Conservation (phyloP, 2,329 filamentous ascomycete genomes). For the Trichophaea hybrida region DNA sequence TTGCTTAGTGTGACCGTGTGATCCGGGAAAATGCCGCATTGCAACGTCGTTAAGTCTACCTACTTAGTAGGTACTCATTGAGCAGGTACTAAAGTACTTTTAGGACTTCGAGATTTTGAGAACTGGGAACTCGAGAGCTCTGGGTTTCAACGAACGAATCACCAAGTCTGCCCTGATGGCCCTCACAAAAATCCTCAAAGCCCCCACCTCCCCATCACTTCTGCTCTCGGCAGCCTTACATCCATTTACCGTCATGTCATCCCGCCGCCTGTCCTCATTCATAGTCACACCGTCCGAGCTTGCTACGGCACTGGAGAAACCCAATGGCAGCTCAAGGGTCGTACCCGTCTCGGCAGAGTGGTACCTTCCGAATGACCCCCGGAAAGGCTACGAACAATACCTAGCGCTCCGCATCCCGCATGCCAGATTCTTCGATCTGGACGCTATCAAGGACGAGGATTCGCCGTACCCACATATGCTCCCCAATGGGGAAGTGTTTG, state of each 20-base stretch:
- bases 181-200: background rate
- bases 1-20: too few relatives aligned
- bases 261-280: slow-evolving; percentile 57
- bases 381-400: slow-evolving; percentile 62
- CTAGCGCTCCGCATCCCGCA: slow-evolving; percentile 70
- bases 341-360: slow-evolving; percentile 85
- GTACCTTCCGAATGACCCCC: slow-evolving; percentile 88
- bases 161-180: background rate
- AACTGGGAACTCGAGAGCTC: too few relatives aligned
- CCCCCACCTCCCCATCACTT: background rate
- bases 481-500: slow-evolving; percentile 65
- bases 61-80: too few relatives aligned
- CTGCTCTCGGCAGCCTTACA: background rate
- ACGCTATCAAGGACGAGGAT: slow-evolving; percentile 73
- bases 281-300: slow-evolving; percentile 76
- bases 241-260: slow-evolving; percentile 28
- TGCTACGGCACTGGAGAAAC: slow-evolving; percentile 65
- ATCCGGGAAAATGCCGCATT: too few relatives aligned
- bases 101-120: too few relatives aligned
- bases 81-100: too few relatives aligned
- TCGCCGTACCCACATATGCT: slow-evolving; percentile 96
- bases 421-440: slow-evolving; percentile 90
- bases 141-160: too few relatives aligned
- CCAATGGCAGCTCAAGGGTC: slow-evolving; percentile 66
- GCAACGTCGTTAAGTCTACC: too few relatives aligned